phyloP scores from a whole-genome alignment of 257 asterid species.

The Leonotis leonurus region DNA sequence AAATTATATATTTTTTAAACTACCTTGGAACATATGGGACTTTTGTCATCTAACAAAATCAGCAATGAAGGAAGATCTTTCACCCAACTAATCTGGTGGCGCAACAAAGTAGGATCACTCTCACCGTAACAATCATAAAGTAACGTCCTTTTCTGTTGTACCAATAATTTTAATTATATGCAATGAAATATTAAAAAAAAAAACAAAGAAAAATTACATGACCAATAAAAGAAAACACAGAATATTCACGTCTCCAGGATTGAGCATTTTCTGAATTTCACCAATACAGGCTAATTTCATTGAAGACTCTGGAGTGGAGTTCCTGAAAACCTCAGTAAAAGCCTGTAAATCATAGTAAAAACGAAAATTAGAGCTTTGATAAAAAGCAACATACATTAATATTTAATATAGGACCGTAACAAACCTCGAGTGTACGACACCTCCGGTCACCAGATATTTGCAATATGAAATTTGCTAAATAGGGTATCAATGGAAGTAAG shows the following conservation, averaged over 20 bases:
- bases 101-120: slow-evolving; percentile 44
- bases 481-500: slow-evolving; percentile 59
- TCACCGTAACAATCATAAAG: slow-evolving; percentile 30
- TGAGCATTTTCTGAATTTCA: slow-evolving; percentile 60
- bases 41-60: slow-evolving; percentile 49
- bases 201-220: neutral
- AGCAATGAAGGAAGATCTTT: slow-evolving; percentile 67
- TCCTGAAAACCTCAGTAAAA: slow-evolving; percentile 56
- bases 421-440: slow-evolving; percentile 68
- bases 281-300: slow-evolving; percentile 76
- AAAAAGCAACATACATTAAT: neutral
- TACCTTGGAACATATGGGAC: slow-evolving; percentile 64
- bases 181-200: neutral
- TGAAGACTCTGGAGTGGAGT: slow-evolving; percentile 50
- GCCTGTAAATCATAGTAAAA: slow-evolving; percentile 39
- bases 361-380: neutral
- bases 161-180: neutral
- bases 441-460: slow-evolving; percentile 59
- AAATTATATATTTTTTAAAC: too few relatives aligned
- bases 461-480: slow-evolving; percentile 56
- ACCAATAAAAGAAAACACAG: neutral
- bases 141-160: slow-evolving; percentile 49
- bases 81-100: slow-evolving; percentile 54
- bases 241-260: slow-evolving; percentile 50
- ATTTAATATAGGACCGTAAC: neutral